Base-by-base conservation (phyloP, 2,329 filamentous ascomycete genomes). In the Aspergillus versicolor region DNA sequence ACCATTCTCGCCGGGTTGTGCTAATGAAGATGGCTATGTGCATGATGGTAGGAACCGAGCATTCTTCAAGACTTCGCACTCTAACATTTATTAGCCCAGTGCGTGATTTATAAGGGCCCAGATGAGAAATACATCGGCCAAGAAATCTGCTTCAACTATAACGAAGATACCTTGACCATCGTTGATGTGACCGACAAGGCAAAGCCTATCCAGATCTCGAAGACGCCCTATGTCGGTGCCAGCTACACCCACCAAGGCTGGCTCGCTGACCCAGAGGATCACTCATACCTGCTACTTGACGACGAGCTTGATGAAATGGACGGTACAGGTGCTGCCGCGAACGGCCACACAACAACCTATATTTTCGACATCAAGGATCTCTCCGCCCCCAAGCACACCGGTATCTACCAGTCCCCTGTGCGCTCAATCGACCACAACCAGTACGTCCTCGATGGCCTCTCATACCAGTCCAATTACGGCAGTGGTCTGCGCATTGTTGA, bases 101-200 rank as follows among this genome's bases (percentile, higher is more conserved):
- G 61, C 38, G 60, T 63, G 6, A 59, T 63, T 50, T 63, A 63
- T 48, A 47, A 37, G 3, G 61, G 61, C 17, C 61, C 60, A 12
- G 54, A 62, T 38, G 52, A 40, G 32, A 47, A 57, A 13, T 63
- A 63, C 56, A 56, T 30, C 11, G 56, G 53, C 41, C 57, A 44
- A 1, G 60, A 62, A 21, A 63, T 63, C 49, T 63, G 60, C 55
- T 63, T 63, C 58, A 63, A 63, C 60, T 63, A 62, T 48, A 63
- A 63, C 53, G 61, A 63, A 40, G 60, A 63, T 21, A 54, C 53
- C 11, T 51, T 62, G 38, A 63, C 61, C 11, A 63, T 63, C 38
- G 61, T 60, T n/a, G 61, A 63, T 9, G 53, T 63, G 9, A 61
- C 57, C 9, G 55, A 63, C 45, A 62, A 57, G 27, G 45, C 40